A percentile compares a stretch with the other conserved stretches of the same genome.
Evolutionary conservation across 1,284 basidiomycete genomes (phyloP).

Genomic region (Sanghuangporus sanghuang): DNA sequence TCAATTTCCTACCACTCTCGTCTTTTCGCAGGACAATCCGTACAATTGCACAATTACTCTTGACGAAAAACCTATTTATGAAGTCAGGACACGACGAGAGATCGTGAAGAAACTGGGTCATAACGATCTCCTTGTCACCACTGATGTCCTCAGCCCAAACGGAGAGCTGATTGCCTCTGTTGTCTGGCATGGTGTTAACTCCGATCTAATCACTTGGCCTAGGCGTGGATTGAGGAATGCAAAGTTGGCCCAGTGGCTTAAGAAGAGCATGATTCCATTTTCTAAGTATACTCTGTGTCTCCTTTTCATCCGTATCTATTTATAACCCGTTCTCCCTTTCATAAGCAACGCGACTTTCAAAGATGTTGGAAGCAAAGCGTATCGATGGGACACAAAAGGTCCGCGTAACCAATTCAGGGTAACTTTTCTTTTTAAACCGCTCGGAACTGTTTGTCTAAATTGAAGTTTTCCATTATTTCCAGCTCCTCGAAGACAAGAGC

Average conservation of each 20-base stretch:
- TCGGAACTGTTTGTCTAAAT: not conserved
- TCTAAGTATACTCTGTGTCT: not conserved
- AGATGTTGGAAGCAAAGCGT: not conserved
- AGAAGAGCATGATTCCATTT: slow-evolving; percentile 10
- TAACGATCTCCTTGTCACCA: not conserved
- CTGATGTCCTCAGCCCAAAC: not conserved
- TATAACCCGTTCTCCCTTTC: not conserved
- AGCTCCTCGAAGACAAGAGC: slow-evolving; percentile 7
- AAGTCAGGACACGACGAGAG: slow-evolving; percentile 1
- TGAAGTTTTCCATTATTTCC: not conserved
- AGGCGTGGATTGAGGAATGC: not conserved
- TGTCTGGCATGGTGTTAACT: not conserved
- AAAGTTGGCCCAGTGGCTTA: slow-evolving; percentile 7
- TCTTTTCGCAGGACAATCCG: slow-evolving; percentile 7
- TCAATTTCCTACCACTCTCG: slow-evolving; percentile 1
- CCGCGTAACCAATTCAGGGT: slow-evolving; percentile 8
- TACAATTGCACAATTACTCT: slow-evolving; percentile 2
- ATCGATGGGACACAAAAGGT: slow-evolving; percentile 9
- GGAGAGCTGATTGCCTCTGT: not conserved
- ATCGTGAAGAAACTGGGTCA: not conserved
- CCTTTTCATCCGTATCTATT: not conserved
- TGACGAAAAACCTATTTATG: not conserved
- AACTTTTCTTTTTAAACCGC: not conserved
- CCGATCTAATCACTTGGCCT: slow-evolving; percentile 3
- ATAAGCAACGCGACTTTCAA: slow-evolving; percentile 6